Evolutionary conservation across 73 alveolate species (phyloP).

Genomic region (Paramecium pentaurelia): DNA sequence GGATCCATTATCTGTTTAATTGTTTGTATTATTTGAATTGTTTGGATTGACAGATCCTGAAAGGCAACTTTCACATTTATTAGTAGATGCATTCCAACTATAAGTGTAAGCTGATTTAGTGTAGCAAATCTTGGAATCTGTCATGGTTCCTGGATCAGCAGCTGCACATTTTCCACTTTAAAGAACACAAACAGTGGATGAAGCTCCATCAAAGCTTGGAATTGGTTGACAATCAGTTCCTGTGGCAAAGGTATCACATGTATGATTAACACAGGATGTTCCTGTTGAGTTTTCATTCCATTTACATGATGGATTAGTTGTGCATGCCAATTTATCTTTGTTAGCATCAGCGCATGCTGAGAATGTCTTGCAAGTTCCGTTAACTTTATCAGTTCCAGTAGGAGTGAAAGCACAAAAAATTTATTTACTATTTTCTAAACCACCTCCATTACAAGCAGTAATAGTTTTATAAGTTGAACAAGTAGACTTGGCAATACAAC

Average conservation of each 20-base stretch:
- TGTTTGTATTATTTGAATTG: background rate
- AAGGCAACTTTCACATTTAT: slow-evolving; percentile 6
- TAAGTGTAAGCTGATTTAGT: background rate
- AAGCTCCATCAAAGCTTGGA: background rate
- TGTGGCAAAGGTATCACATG: background rate
- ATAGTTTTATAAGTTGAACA: background rate
- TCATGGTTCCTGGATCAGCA: background rate
- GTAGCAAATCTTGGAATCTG: background rate
- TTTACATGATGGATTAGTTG: background rate
- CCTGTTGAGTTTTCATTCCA: background rate
- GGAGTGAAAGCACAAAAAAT: slow-evolving; percentile 17
- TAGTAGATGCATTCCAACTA: slow-evolving; percentile 16
- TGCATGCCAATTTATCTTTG: background rate
- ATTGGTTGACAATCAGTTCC: slow-evolving; percentile 16
- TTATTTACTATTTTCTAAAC: background rate
- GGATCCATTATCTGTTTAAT: background rate
- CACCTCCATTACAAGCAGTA: slow-evolving; percentile 22
- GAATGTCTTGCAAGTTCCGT: background rate
- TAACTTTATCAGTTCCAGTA: background rate
- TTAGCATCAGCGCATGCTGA: background rate
- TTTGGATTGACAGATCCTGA: background rate
- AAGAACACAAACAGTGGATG: background rate
- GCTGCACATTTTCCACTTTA: background rate
- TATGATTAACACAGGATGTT: background rate
- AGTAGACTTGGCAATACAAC: background rate